Evolutionary conservation across 345 rosid species (phyloP).

Genomic region (Salix koriyanagi): DNA sequence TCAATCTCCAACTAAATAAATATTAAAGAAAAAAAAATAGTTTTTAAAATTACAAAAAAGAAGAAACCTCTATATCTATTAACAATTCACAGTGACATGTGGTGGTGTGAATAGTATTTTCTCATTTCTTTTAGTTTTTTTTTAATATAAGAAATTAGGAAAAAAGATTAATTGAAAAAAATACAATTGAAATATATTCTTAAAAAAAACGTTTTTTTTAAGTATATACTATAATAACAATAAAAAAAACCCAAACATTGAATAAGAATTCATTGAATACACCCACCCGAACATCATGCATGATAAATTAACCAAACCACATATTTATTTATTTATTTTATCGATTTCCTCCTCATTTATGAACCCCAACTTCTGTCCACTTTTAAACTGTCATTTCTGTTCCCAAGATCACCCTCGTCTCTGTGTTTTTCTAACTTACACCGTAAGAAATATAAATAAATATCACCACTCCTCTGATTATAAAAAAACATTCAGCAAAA

Average conservation of each 20-base stretch:
- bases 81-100: too few species aligned
- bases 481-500: neutral
- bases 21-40: too few species aligned
- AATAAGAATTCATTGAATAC: conserved; percentile 38
- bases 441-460: neutral
- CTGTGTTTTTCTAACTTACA: neutral
- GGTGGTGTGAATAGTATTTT: too few species aligned
- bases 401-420: conserved; percentile 5
- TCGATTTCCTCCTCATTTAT: conserved; percentile 33
- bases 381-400: conserved; percentile 18
- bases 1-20: too few species aligned
- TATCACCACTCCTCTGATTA: neutral
- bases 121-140: too few species aligned
- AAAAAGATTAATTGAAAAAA: too few species aligned
- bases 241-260: neutral
- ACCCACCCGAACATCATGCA: conserved; percentile 18
- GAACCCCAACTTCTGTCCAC: conserved; percentile 22
- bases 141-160: too few species aligned
- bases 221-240: too few species aligned
- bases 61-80: too few species aligned
- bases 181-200: too few species aligned
- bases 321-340: conserved; percentile 1
- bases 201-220: too few species aligned
- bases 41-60: too few species aligned
- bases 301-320: conserved; percentile 26